Base-by-base conservation (phyloP, 2,329 filamentous ascomycete species). In the Colletotrichum liaoningense region DNA sequence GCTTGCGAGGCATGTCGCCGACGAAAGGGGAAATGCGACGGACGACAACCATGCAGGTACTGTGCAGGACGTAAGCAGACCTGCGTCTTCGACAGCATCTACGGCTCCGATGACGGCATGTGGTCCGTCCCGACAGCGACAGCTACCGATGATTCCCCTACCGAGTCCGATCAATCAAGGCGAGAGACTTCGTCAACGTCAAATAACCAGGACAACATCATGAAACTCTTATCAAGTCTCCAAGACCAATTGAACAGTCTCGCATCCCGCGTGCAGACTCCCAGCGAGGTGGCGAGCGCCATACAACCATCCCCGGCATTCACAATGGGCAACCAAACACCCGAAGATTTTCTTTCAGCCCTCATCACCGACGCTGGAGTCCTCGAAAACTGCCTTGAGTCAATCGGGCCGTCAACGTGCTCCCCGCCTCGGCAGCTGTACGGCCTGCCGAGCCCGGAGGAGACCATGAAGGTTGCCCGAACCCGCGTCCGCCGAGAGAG, bases 21-120 rank as follows among this genome's bases (percentile, higher is more conserved):
- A 14, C 75, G 77, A 26, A 78, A 78, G 67, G 77, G 77, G 11
- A 75, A 74, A 72, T 78, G 77, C 66, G 75, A 77, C 35, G 77
- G 77, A 8, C 70, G 65, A 16, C 67, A 77, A 33, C 77, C 77
- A 22, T 78, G 77, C 63, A 67, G 67, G 16, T 72, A 76, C 54
- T 78, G 76, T 54, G 26, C 56, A 30, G 67, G 69, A 5, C 67
- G 76, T 14, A 70, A 67, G 1, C 72, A 74, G 49, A 56, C 68
- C 19, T 78, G 77, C 52, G 67, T 55, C 42, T 78, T 69, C 54
- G 66, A 56, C 26, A 74, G 57, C 60, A 59, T 56, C 55, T 35
- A 62, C 12, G 55, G 38, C 24, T n/a, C 55, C 42, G 52, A 66
- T 16, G 63, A 66, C 56, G 63, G 63, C 52, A 49, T 16, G 22